Evolutionary conservation across 352 stramenopile species (phyloP).

Genomic region (Pythium plurisporium): DNA sequence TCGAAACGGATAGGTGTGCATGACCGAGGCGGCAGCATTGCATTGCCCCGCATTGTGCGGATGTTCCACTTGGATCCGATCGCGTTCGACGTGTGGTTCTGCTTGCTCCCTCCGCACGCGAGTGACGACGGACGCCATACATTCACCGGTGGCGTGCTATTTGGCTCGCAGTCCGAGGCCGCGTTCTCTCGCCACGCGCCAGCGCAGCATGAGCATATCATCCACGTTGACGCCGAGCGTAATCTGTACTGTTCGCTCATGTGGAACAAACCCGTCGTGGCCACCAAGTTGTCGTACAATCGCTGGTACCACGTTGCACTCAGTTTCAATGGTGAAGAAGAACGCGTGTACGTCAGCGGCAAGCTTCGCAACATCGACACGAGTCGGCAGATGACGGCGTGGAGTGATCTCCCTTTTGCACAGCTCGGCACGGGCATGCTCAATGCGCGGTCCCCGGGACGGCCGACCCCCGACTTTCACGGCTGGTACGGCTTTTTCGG

Average conservation of each 20-base stretch:
- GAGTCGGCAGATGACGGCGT: background rate
- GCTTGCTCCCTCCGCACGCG: conserved; percentile 12
- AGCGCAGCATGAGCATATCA: conserved; percentile 45
- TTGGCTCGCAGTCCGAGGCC: conserved; percentile 38
- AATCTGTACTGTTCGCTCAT: background rate
- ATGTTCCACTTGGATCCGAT: conserved; percentile 35
- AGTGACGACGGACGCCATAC: background rate
- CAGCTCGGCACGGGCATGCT: background rate
- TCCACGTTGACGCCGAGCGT: background rate
- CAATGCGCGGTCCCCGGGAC: background rate
- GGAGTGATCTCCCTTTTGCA: background rate
- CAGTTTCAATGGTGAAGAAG: background rate
- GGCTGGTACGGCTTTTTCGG: background rate
- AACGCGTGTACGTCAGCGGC: background rate
- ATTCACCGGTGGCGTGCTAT: conserved; percentile 29
- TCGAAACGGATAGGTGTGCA: conserved; percentile 11
- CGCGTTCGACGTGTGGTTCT: conserved; percentile 42
- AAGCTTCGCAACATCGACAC: background rate
- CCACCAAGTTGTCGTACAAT: background rate
- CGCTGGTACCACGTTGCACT: background rate
- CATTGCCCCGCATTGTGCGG: conserved; percentile 17
- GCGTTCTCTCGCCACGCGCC: too few relatives aligned
- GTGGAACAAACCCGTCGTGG: background rate
- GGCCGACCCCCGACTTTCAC: background rate
- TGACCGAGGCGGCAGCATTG: conserved; percentile 8